phyloP scores from a whole-genome alignment of 805 yeast species.

The Tetrapisispora phaffii region DNA sequence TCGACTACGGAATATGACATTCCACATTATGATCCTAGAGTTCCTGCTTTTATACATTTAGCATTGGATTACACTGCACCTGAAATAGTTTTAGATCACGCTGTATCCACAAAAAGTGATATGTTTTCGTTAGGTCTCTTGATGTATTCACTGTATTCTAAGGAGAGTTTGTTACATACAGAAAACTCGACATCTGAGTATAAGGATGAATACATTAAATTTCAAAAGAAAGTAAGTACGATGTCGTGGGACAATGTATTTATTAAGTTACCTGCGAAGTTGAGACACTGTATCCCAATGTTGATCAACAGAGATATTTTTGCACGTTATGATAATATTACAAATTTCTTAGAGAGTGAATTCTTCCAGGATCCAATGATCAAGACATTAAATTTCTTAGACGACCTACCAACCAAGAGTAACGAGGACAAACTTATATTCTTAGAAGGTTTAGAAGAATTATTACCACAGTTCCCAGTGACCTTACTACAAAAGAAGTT shows the following conservation, averaged over 20 bases:
- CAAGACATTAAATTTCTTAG: slow-evolving; percentile 69
- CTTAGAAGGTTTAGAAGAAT: slow-evolving; percentile 49
- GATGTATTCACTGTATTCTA: slow-evolving; percentile 59
- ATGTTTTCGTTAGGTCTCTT: slow-evolving; percentile 76
- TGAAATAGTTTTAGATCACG: slow-evolving; percentile 59
- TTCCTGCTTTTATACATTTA: slow-evolving; percentile 62
- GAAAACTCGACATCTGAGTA: slow-evolving; percentile 51
- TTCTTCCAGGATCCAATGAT: slow-evolving; percentile 78
- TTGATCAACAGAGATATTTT: slow-evolving; percentile 48
- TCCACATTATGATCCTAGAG: slow-evolving; percentile 64
- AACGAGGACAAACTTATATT: slow-evolving; percentile 58
- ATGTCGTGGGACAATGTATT: slow-evolving; percentile 35
- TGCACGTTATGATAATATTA: slow-evolving; percentile 39
- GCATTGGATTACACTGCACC: slow-evolving; percentile 77
- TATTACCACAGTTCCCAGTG: slow-evolving; percentile 50
- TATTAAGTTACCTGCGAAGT: slow-evolving; percentile 49
- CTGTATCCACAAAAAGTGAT: slow-evolving; percentile 61
- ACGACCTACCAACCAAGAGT: slow-evolving; percentile 69
- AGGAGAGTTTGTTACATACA: slow-evolving; percentile 39
- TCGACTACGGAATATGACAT: slow-evolving; percentile 47
- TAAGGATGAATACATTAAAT: slow-evolving; percentile 44
- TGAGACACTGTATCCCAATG: slow-evolving; percentile 38
- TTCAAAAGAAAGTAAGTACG: slow-evolving; percentile 37
- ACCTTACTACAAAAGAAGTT: slow-evolving; percentile 55
- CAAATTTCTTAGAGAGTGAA: slow-evolving; percentile 55